Percentiles rank a stretch among this genome's conserved stretches.
Evolutionary conservation across 352 stramenopile species (phyloP).

Genomic region (Nothophytophthora sp.): DNA sequence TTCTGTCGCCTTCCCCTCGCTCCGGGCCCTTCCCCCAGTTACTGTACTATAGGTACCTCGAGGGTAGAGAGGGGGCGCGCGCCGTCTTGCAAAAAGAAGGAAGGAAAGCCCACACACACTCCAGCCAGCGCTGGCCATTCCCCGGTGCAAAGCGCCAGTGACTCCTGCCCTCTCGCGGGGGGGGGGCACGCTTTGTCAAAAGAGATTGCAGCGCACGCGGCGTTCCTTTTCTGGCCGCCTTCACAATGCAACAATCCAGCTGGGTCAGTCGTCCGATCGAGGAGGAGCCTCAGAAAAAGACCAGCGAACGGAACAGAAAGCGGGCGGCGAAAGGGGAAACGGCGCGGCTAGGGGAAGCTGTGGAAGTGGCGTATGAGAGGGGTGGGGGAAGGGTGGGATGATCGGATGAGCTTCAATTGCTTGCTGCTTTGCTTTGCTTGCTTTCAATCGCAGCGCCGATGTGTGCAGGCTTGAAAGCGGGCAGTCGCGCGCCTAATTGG

Average conservation of each 20-base stretch:
- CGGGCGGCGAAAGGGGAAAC: too few species aligned
- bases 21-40: constrained; percentile 7
- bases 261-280: constrained; percentile 39
- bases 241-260: constrained; percentile 44
- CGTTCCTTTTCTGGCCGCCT: constrained; percentile 13
- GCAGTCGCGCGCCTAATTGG: not conserved
- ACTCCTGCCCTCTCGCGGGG: constrained; percentile 10
- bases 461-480: too few species aligned
- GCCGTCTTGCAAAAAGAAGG: not conserved
- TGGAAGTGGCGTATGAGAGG: constrained; percentile 7
- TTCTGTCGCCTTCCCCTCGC: constrained; percentile 8
- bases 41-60: constrained; percentile 23
- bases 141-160: constrained; percentile 1
- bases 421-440: too few species aligned
- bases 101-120: not conserved
- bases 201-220: not conserved
- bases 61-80: not conserved
- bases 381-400: not conserved
- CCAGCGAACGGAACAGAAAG: too few species aligned
- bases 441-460: too few species aligned
- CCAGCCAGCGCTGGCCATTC: too few species aligned
- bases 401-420: not conserved
- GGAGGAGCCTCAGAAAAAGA: constrained; percentile 16
- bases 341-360: constrained; percentile 19
- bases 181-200: constrained; percentile 11